Evolutionary conservation across 2,329 filamentous ascomycete species (phyloP), one percentile per base, ranked within the genome.

Genomic region (Diplocarpon mali): DNA sequence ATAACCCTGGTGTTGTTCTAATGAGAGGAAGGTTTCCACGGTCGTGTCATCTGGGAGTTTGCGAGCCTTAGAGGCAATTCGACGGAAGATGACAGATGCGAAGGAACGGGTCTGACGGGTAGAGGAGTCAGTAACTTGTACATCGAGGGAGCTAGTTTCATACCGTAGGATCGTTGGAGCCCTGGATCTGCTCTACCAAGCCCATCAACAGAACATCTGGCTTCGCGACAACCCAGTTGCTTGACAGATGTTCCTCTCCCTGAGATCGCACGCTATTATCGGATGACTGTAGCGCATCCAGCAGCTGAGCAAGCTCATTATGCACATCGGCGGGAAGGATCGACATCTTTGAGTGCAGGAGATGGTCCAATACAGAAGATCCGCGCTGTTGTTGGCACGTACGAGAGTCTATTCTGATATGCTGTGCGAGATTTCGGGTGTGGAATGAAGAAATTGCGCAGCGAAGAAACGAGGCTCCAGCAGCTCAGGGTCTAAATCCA

Each of bases 141-240:
- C 16, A 20, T 27, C 10, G 14, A 20, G 39, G 16, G 35, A n/a
- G 29, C n/a, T 45, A 38, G 35, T 32, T 32, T 41, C 54, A 49
- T 53, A 63, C 61, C n/a, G 53, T 59, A 20, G 57, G 47, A 47
- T 63, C 57, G 55, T 78, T 76, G n/a, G 84, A 79, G 53, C 75
- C 79, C 60, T 85, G 80, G 57, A 95, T 80, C 67, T 96, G 90
- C 69, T 96, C 92, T 34, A 84, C 89, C 57, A 98, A 70, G 53
- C 89, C 92, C 83, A 96, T 92, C 62, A 98, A 70, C 56, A 96
- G 72, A 57, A 94, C 75, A 60, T 95, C 89, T 30, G 92, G 89
- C 49, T 84, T 78, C 46, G 78, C 74, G 50, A 71, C 69, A 30
- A 88, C 84, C 92, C 92, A 98, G 72, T 88, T 89, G 66, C 78